Evolutionary conservation across 202 grass and related monocot genomes (phyloP), one percentile per base, ranked within the genome.

Genomic region (Zizania palustris): DNA sequence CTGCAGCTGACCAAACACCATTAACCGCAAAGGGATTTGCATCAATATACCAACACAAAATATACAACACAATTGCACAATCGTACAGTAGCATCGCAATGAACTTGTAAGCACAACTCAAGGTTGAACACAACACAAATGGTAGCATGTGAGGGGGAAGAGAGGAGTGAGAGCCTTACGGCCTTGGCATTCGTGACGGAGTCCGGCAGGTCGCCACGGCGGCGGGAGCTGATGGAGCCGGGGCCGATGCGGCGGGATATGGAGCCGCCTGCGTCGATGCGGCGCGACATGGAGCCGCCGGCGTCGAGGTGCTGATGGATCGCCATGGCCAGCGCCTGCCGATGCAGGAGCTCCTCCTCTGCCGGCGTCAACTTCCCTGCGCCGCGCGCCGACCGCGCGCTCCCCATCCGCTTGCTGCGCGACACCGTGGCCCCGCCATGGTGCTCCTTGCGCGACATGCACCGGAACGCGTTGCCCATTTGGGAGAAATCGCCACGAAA

Each of bases 331-430:
- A 97, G 86, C 20, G 94, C 94, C 84, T 86, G 94, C 28, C 82
- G 89, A 80, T 97, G 94, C 65, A 97, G 72, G 12, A 90, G 74
- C 87, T 97, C 91, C 77, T 93, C 94, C 82, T n/a, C n/a, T n/a
- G 87, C 88, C 35, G 86, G 64, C 73, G 84, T 91, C 37, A 83
- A 74, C 84, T 90, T 87, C 55, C 84, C 77, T 60, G 88, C 86
- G 74, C 81, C 83, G 19, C 82, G 90, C 73, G 68, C 80, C 19
- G 87, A 45, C 43, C 78, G 83, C 19, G 82, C 73, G 81, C 79
- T 85, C 67, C 83, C 71, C 60, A 83, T 75, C 72, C 84, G 64
- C 83, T 91, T 90, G 82, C 87, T 92, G 65, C n/a, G n/a, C n/a
- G n/a, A n/a, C n/a, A n/a, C n/a, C 88, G 82, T 15, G 90, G 46